A percentile compares a stretch with the other conserved stretches of the same genome.
These are phyloP conservation scores for Loxodes magnus DNA, from an alignment of 73 alveolate species.

Conservation along the genomic window DNA sequence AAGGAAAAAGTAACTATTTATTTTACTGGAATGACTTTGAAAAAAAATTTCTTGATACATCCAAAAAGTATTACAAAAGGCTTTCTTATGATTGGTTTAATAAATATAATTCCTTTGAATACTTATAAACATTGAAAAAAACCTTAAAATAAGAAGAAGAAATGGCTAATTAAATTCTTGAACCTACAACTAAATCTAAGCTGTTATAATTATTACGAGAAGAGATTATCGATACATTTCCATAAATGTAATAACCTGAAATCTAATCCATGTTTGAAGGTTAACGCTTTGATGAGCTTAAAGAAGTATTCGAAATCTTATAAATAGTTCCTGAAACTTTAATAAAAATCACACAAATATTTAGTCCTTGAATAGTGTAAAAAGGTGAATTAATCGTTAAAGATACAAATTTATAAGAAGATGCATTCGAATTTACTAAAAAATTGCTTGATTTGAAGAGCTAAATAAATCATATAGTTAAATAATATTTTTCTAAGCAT, in stretches of 20 bases:
- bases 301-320: too few species aligned
- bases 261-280: too few species aligned
- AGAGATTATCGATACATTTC: too few species aligned
- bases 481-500: conserved; percentile 48
- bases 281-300: too few species aligned
- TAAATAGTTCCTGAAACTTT: too few species aligned
- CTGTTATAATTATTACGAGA: too few species aligned
- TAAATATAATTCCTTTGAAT: conserved; percentile 58
- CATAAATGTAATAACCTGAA: too few species aligned
- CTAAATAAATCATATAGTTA: conserved; percentile 66
- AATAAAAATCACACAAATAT: too few species aligned
- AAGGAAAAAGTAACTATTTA: conserved; percentile 29
- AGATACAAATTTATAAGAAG: conserved; percentile 50
- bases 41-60: conserved; percentile 12
- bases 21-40: conserved; percentile 43
- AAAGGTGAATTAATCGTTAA: too few species aligned
- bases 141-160: conserved; percentile 53
- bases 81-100: conserved; percentile 39
- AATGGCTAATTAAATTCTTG: conserved; percentile 46
- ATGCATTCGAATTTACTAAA: conserved; percentile 61
- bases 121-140: conserved; percentile 36
- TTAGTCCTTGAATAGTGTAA: too few species aligned
- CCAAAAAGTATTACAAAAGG: conserved; percentile 23
- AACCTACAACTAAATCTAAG: too few species aligned
- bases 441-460: conserved; percentile 51